A percentile compares a stretch with the other conserved stretches of the same genome.
These are phyloP conservation scores for Pycnococcus provasolii DNA, from an alignment of 139 green algal species.

Conservation along the genomic window DNA sequence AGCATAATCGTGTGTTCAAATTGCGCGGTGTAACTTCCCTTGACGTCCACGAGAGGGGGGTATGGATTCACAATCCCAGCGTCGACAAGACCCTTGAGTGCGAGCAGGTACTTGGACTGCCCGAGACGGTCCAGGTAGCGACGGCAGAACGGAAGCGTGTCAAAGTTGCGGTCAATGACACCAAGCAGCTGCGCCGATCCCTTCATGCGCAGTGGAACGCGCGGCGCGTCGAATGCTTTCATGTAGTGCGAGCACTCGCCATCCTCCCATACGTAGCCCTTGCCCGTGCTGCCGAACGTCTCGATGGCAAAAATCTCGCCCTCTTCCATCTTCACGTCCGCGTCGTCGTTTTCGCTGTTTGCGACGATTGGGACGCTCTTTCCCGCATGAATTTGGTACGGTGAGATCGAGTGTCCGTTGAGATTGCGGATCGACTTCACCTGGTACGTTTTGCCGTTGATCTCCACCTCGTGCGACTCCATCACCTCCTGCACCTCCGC, in stretches of 20 bases:
- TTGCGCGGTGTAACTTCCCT: conserved; percentile 87
- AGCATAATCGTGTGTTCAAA: conserved; percentile 97
- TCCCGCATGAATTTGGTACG: conserved; percentile 90
- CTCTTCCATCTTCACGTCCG: conserved; percentile 84
- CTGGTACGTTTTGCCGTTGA: conserved; percentile 81
- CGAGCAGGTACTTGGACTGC: conserved; percentile 99
- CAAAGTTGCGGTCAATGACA: conserved; percentile 94
- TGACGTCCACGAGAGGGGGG: conserved; percentile 84
- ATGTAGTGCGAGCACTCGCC: conserved; percentile 98
- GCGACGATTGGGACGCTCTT: conserved; percentile 67
- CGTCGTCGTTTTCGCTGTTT: conserved; percentile 34
- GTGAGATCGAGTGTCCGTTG: conserved; percentile 91
- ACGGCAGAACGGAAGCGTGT: conserved; percentile 95
- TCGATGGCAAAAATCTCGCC: conserved; percentile 99
- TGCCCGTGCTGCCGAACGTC: conserved; percentile 89
- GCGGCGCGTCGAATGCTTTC: conserved; percentile 78
- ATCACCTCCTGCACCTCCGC: conserved; percentile 73
- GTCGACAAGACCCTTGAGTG: conserved; percentile 94
- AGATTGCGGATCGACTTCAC: conserved; percentile 82
- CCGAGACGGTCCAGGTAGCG: conserved; percentile 86
- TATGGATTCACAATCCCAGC: conserved; percentile 81
- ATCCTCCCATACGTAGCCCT: conserved; percentile 83
- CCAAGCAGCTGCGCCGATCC: conserved; percentile 57
- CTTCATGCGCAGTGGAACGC: conserved; percentile 34
- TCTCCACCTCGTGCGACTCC: conserved; percentile 88